Conservation (phyloP, 2,329 filamentous ascomycete species). For the Beauveria rudraprayagi region DNA sequence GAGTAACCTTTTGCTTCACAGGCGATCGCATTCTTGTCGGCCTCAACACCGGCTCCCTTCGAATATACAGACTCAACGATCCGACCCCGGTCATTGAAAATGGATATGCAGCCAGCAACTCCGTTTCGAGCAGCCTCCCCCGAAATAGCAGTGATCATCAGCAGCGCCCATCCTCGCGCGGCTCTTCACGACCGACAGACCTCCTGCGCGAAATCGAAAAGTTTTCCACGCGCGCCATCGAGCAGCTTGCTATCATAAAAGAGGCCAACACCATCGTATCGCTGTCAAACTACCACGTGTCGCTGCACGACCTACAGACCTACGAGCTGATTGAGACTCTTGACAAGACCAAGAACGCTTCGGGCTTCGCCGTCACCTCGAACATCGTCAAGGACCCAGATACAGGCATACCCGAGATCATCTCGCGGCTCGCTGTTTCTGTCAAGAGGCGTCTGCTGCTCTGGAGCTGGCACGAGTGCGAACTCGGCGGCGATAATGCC, state of each 20-base stretch:
- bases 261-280: conserved; percentile 89
- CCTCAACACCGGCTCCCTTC: conserved; percentile 78
- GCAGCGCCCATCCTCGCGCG: conserved; percentile 21
- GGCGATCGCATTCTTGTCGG: conserved; percentile 88
- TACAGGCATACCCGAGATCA: conserved; percentile 85
- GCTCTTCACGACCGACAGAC: conserved; percentile 56
- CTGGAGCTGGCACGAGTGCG: conserved; percentile 96
- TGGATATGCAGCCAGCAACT: conserved; percentile 18
- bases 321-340: conserved; percentile 77
- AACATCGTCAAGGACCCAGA: conserved; percentile 87
- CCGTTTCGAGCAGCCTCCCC: conserved; percentile 20
- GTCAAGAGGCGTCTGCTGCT: conserved; percentile 84
- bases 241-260: conserved; percentile 92
- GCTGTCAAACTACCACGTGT: conserved; percentile 81
- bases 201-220: conserved; percentile 87
- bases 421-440: conserved; percentile 83
- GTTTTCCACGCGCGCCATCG: conserved; percentile 83
- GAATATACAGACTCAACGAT: conserved; percentile 87
- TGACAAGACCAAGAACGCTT: conserved; percentile 76
- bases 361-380: conserved; percentile 84
- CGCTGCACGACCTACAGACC: conserved; percentile 78
- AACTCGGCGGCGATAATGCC: conserved; percentile 62
- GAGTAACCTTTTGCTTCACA: conserved; percentile 24
- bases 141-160: conserved; percentile 18
- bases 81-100: conserved; percentile 26